These are phyloP conservation scores for Serendipita vermifera DNA, from an alignment of 768 basidiomycete genomes.

Conservation along the genomic window DNA sequence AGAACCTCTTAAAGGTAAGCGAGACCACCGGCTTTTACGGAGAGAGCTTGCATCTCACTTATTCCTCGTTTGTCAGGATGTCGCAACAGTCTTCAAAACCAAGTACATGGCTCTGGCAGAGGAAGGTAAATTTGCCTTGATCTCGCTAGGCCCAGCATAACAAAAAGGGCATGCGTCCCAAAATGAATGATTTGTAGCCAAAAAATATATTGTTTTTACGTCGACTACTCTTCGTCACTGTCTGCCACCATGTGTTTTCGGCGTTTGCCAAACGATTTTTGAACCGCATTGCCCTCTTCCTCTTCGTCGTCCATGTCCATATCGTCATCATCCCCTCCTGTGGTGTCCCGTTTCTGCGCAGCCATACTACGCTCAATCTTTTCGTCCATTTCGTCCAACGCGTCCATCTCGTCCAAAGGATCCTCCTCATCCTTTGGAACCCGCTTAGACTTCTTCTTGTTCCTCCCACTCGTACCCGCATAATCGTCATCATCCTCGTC, in stretches of 20 bases:
- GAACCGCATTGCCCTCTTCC: constrained; percentile 41
- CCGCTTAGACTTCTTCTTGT: constrained; percentile 28
- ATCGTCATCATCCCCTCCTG: constrained; percentile 26
- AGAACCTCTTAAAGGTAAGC: constrained; percentile 39
- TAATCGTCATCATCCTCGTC: constrained; percentile 32
- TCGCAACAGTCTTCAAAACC: constrained; percentile 46
- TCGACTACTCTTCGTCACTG: constrained; percentile 14
- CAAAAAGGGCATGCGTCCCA: not conserved
- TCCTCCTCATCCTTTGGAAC: constrained; percentile 33
- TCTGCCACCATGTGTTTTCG: constrained; percentile 15
- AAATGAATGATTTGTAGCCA: not conserved
- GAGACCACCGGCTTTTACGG: constrained; percentile 16
- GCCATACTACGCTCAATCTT: constrained; percentile 47
- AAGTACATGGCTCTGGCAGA: constrained; percentile 31
- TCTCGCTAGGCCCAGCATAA: not conserved
- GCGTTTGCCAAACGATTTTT: constrained; percentile 1
- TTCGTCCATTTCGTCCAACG: constrained; percentile 59
- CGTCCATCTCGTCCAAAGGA: constrained; percentile 30
- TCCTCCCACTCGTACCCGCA: constrained; percentile 18
- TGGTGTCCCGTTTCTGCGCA: constrained; percentile 32
- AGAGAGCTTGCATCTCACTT: not conserved
- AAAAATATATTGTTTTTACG: not conserved
- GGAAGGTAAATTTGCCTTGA: not conserved
- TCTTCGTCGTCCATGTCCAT: constrained; percentile 43
- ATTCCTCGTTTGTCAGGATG: constrained; percentile 36